Base-by-base conservation (phyloP, 129 eudicot species). In the Tanacetum coccineum region DNA sequence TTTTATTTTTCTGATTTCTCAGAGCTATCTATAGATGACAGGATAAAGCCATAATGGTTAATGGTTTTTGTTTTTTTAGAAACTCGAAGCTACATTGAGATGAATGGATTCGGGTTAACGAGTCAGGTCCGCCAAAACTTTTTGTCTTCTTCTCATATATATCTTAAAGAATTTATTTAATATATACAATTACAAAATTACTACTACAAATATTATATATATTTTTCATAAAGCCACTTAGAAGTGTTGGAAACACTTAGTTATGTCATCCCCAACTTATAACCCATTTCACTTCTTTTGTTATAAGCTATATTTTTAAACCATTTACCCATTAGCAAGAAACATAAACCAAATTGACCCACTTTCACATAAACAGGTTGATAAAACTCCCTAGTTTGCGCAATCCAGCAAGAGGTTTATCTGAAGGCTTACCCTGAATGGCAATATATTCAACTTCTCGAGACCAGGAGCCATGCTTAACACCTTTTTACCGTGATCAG, bases 401-500 rank as follows among this genome's bases (percentile, higher is more conserved):
- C 22, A 68, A n/a, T n/a, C n/a, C 13, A 67, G 45, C 22, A 47
- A 56, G 28, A 58, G 28, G 25, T 1, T 19, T 32, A 71, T n/a
- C 4, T 15, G 14, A 74, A 67, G 42, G 61, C 85, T n/a, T 80
- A 91, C 97, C 90, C 86, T 91, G 66, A 91, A 91, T 62, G 97
- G 97, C 77, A 91, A 65, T 56, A 91, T 91, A 74, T 87, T 87
- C 70, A 91, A 68, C 85, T 85, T 83, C 68, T 91, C 95, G 12
- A 91, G 76, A 3, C 95, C 95, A 8, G 93, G 97, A 46, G 97
- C 93, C 95, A 91, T 91, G 76, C 97, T 85, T 8, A 91, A 81
- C 62, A 91, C 95, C 76, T 91, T 85, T 86, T 91, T 91, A 59
- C 97, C 97, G 39, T 91, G 96, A 79, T 91, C 94, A 0, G 97